Conservation (phyloP, 1,284 basidiomycete species). For the Peniophora sp. region DNA sequence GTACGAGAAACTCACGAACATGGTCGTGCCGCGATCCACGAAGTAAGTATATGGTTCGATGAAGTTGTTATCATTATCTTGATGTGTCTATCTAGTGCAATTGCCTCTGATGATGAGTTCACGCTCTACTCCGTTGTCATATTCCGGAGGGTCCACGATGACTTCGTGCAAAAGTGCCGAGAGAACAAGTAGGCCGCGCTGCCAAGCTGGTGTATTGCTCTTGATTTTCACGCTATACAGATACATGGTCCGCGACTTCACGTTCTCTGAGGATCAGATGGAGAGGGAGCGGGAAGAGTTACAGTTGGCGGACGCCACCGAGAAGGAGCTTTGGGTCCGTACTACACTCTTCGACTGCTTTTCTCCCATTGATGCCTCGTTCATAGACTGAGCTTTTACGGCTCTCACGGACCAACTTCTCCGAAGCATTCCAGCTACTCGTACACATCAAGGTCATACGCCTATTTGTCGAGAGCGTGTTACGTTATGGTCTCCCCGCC, state of each 20-base stretch:
- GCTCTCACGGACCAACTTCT: slow-evolving; percentile 91
- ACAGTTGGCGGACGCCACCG: slow-evolving; percentile 72
- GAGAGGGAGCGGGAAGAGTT: slow-evolving; percentile 81
- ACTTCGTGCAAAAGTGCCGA: slow-evolving; percentile 90
- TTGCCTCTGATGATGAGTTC: slow-evolving; percentile 87
- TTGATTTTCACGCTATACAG: slow-evolving; percentile 26
- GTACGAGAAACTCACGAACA: slow-evolving; percentile 83
- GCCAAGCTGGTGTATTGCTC: not conserved
- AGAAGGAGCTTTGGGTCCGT: slow-evolving; percentile 95
- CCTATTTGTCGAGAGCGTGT: slow-evolving; percentile 90
- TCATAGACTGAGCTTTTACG: slow-evolving; percentile 87
- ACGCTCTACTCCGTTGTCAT: slow-evolving; percentile 83
- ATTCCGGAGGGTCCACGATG: slow-evolving; percentile 88
- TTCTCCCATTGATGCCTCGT: not conserved
- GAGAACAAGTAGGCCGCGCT: slow-evolving; percentile 75
- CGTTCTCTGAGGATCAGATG: slow-evolving; percentile 84
- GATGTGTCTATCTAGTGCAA: slow-evolving; percentile 29
- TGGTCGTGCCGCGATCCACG: slow-evolving; percentile 96
- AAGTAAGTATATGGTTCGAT: slow-evolving; percentile 39
- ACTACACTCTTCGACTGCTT: not conserved
- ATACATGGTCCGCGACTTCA: slow-evolving; percentile 91
- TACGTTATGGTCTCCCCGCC: slow-evolving; percentile 92
- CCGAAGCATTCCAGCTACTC: slow-evolving; percentile 91
- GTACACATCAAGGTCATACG: slow-evolving; percentile 91
- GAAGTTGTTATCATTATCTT: slow-evolving; percentile 4